These are phyloP conservation scores for Microdochium bolleyi DNA, from an alignment of 2,329 filamentous ascomycete species.

Conservation along the genomic window DNA sequence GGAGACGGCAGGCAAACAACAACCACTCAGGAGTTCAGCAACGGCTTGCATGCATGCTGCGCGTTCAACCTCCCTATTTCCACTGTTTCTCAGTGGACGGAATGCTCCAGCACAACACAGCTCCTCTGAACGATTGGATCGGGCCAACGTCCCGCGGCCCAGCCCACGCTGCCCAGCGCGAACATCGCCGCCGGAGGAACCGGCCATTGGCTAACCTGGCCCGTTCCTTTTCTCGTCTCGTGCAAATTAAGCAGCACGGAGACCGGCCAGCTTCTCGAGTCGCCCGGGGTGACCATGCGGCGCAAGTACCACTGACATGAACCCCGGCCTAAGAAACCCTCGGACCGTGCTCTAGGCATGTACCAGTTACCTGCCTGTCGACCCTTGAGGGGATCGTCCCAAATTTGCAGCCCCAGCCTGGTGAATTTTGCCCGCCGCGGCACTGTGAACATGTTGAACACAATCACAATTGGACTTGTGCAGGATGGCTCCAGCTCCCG, in stretches of 20 bases:
- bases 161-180: neutral
- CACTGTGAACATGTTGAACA: neutral
- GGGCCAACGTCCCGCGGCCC: neutral
- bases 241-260: neutral
- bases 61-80: neutral
- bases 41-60: neutral
- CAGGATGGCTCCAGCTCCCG: neutral
- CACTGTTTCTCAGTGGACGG: neutral
- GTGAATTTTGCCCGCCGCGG: neutral
- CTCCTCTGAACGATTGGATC: neutral
- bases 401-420: neutral
- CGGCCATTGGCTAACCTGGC: neutral
- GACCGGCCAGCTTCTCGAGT: neutral
- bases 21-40: neutral
- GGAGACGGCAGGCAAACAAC: neutral
- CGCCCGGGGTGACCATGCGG: neutral
- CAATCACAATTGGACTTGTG: neutral
- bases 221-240: constrained; percentile 1
- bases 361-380: neutral
- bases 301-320: neutral
- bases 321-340: neutral
- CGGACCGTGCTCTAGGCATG: neutral
- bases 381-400: no score
- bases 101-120: neutral
- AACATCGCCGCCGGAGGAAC: neutral